Conservation (phyloP, 2,329 filamentous ascomycete species). For the Phialemoniopsis sp. region DNA sequence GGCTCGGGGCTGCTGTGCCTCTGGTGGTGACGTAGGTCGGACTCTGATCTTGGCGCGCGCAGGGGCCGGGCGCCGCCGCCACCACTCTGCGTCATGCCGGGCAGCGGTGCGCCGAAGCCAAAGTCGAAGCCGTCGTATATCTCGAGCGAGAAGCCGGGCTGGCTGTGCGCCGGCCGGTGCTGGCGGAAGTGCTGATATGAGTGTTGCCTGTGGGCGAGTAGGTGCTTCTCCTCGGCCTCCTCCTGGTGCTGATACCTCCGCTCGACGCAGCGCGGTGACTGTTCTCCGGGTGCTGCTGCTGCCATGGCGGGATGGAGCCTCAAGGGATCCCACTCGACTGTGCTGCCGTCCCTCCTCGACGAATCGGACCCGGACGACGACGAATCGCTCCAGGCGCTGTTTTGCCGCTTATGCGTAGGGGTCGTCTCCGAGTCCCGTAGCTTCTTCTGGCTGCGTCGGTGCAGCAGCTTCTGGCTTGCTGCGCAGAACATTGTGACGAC, state of each 20-base stretch:
- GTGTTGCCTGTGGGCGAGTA: neutral
- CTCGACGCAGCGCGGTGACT: slow-evolving; percentile 1
- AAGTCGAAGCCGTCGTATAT: slow-evolving; percentile 28
- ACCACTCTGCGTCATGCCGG: slow-evolving; percentile 3
- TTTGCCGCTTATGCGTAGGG: slow-evolving; percentile 8
- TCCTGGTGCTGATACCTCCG: slow-evolving; percentile 3
- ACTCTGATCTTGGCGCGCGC: slow-evolving; percentile 6
- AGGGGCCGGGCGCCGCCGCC: slow-evolving; percentile 8
- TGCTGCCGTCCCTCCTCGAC: slow-evolving; percentile 1
- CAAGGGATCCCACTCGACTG: slow-evolving; percentile 23
- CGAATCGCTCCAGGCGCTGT: slow-evolving; percentile 10
- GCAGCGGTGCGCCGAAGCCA: slow-evolving; percentile 17
- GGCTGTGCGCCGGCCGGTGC: slow-evolving; percentile 4
- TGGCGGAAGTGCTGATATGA: neutral
- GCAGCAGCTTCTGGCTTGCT: slow-evolving; percentile 8
- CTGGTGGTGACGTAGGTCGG: slow-evolving; percentile 4
- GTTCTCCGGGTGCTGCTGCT: slow-evolving; percentile 6
- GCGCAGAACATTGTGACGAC: slow-evolving; percentile 4
- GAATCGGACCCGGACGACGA: slow-evolving; percentile 12
- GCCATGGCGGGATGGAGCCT: slow-evolving; percentile 23
- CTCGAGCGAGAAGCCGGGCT: slow-evolving; percentile 13
- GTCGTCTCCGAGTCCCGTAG: slow-evolving; percentile 5
- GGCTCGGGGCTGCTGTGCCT: neutral
- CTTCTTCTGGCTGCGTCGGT: slow-evolving; percentile 8
- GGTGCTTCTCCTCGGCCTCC: neutral